Evolutionary conservation across 1,284 basidiomycete genomes (phyloP).

Genomic region (Ceratorhiza oryzae-sativae): DNA sequence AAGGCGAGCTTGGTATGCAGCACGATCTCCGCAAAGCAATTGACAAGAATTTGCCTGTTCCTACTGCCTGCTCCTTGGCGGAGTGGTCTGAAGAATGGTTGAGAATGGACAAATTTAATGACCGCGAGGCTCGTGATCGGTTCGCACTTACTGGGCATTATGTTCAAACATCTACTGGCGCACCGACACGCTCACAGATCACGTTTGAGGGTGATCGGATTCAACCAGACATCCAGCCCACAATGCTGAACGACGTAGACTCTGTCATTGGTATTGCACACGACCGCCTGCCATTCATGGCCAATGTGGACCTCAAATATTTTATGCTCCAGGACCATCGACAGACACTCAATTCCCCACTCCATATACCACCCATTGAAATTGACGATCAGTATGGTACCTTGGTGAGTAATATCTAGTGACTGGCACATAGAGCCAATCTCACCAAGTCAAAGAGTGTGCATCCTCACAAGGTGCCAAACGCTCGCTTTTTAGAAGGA

Average conservation of each 20-base stretch:
- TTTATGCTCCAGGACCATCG: slow-evolving; percentile 4
- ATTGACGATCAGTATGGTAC: not conserved
- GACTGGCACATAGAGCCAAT: too few relatives aligned
- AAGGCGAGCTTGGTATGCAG: too few relatives aligned
- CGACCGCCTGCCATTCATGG: not conserved
- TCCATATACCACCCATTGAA: slow-evolving; percentile 4
- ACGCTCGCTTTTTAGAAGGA: slow-evolving; percentile 16
- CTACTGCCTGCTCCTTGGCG: not conserved
- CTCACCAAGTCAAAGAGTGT: not conserved
- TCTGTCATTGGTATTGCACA: not conserved
- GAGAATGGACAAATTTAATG: not conserved
- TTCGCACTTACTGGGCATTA: too few relatives aligned
- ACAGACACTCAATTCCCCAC: slow-evolving; percentile 2
- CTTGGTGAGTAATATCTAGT: not conserved
- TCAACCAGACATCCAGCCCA: not conserved
- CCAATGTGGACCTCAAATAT: not conserved
- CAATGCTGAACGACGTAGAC: not conserved
- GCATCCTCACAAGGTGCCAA: slow-evolving; percentile 14
- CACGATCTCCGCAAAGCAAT: not conserved
- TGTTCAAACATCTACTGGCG: too few relatives aligned
- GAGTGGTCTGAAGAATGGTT: slow-evolving; percentile 2
- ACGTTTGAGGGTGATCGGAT: not conserved
- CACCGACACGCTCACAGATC: too few relatives aligned
- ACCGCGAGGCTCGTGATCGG: too few relatives aligned
- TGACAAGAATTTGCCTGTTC: not conserved